A percentile compares a stretch with the other conserved stretches of the same genome.
Conservation (phyloP, 2,329 filamentous ascomycete genomes). For the Orbilia ellipsospora region DNA sequence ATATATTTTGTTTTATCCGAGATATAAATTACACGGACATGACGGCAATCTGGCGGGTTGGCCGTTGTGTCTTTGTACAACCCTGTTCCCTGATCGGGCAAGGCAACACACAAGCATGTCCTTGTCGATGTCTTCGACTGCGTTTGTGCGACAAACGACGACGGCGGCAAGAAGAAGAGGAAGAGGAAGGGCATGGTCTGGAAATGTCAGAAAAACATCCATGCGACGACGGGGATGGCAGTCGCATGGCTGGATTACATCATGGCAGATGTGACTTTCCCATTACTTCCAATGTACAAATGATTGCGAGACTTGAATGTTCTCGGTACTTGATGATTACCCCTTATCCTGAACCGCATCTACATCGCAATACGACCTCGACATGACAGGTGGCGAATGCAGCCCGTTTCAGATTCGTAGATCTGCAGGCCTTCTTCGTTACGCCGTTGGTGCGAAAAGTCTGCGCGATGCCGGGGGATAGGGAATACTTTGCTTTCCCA, state of each 20-base stretch:
- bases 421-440: constrained; percentile 31
- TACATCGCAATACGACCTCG: constrained; percentile 12
- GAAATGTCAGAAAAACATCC: not conserved
- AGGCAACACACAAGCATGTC: constrained; percentile 37
- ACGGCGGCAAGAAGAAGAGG: constrained; percentile 29
- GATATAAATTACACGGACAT: constrained; percentile 37
- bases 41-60: constrained; percentile 7
- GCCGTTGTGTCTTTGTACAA: constrained; percentile 44
- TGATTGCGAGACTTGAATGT: constrained; percentile 10
- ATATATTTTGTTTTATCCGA: constrained; percentile 33
- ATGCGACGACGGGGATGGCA: constrained; percentile 24
- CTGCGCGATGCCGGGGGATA: constrained; percentile 26
- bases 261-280: constrained; percentile 25
- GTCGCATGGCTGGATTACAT: constrained; percentile 47
- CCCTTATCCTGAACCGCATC: constrained; percentile 4
- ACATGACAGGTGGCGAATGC: constrained; percentile 45
- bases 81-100: constrained; percentile 54
- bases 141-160: constrained; percentile 27
- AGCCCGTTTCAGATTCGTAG: constrained; percentile 48
- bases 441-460: constrained; percentile 44
- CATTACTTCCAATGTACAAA: not conserved
- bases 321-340: constrained; percentile 23
- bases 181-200: not conserved
- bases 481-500: not conserved
- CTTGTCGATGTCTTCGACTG: constrained; percentile 48